Evolutionary conservation across 1,284 basidiomycete genomes (phyloP).

Genomic region (Ustanciosporium gigantosporum): DNA sequence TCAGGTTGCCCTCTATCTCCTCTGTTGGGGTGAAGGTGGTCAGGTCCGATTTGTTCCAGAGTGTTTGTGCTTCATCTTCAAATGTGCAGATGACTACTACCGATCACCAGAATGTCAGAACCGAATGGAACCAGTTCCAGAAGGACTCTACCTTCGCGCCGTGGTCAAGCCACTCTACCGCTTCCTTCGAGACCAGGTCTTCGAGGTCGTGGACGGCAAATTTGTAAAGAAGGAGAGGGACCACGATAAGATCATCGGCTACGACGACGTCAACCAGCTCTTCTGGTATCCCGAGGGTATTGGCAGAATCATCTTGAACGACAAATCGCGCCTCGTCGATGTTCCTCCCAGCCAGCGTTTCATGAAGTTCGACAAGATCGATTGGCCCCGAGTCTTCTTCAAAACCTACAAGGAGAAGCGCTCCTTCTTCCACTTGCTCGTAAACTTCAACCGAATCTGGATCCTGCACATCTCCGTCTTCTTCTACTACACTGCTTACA

Average conservation of each 20-base stretch:
- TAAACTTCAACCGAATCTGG: constrained; percentile 62
- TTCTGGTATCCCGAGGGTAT: constrained; percentile 99
- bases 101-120: constrained; percentile 98
- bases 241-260: constrained; percentile 93
- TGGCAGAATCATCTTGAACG: constrained; percentile 81
- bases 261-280: constrained; percentile 97
- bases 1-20: constrained; percentile 91
- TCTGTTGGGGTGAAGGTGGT: constrained; percentile 98
- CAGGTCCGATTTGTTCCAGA: constrained; percentile 98
- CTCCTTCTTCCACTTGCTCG: constrained; percentile 59
- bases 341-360: constrained; percentile 60
- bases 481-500: constrained; percentile 67
- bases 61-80: constrained; percentile 98
- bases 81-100: constrained; percentile 99
- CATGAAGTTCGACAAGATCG: constrained; percentile 62
- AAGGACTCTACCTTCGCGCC: constrained; percentile 87
- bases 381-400: constrained; percentile 60
- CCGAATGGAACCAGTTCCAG: constrained; percentile 87
- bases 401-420: constrained; percentile 61
- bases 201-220: constrained; percentile 93
- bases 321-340: constrained; percentile 72
- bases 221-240: constrained; percentile 88
- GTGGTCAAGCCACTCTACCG: constrained; percentile 96
- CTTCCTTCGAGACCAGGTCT: constrained; percentile 96
- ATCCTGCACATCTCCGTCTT: constrained; percentile 60